A percentile compares a stretch with the other conserved stretches of the same genome.
These are phyloP conservation scores for Colletotrichum horii DNA, from an alignment of 2,329 filamentous ascomycete genomes.

Conservation along the genomic window DNA sequence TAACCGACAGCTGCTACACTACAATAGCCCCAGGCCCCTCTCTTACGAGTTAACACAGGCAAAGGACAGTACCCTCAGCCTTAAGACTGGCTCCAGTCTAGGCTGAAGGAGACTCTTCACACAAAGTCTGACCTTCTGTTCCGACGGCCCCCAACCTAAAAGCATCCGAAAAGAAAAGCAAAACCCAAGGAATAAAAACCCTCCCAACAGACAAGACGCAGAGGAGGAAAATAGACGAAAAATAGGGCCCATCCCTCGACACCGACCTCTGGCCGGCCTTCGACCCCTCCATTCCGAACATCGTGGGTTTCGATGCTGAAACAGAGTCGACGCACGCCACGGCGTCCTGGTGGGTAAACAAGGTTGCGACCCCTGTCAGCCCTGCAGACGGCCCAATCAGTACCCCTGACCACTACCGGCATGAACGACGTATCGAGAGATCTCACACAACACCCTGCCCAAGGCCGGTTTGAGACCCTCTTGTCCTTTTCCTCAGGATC, in stretches of 20 bases:
- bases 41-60: not conserved
- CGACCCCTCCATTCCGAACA: conserved; percentile 40
- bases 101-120: not conserved
- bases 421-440: conserved; percentile 30
- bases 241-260: not conserved
- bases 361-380: conserved; percentile 31
- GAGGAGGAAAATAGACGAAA: not conserved
- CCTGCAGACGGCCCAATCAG: conserved; percentile 37
- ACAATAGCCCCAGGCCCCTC: too few relatives aligned
- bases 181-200: not conserved
- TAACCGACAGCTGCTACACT: too few relatives aligned
- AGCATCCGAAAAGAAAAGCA: not conserved
- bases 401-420: conserved; percentile 21
- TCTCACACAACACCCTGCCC: conserved; percentile 29
- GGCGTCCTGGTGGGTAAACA: conserved; percentile 19
- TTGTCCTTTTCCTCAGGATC: conserved; percentile 8
- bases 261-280: not conserved
- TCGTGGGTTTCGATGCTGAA: conserved; percentile 51
- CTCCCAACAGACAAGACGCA: not conserved
- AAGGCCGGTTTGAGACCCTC: conserved; percentile 33
- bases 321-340: conserved; percentile 36
- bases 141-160: not conserved
- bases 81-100: not conserved
- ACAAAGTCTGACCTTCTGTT: not conserved
- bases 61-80: not conserved